A percentile compares a stretch with the other conserved stretches of the same genome.
Evolutionary conservation across 768 basidiomycete genomes (phyloP).

Genomic region (Suillus fuscotomentosus): DNA sequence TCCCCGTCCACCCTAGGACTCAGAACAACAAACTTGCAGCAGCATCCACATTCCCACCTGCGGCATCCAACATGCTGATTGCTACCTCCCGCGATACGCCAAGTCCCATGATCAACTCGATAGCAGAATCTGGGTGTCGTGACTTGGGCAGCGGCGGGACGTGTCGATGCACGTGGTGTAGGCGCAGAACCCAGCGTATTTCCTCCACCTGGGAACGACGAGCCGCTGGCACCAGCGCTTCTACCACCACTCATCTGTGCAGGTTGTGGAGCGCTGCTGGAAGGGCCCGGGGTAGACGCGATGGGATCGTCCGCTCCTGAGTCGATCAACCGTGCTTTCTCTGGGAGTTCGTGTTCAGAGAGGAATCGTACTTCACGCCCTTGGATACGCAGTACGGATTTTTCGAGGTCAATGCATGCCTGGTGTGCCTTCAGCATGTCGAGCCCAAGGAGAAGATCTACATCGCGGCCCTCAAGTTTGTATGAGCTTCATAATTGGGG

Average conservation of each 20-base stretch:
- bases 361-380: slow-evolving; percentile 87
- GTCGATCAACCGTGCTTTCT: slow-evolving; percentile 58
- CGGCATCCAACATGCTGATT: slow-evolving; percentile 69
- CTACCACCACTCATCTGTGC: slow-evolving; percentile 16
- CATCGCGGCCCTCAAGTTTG: slow-evolving; percentile 68
- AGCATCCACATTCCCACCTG: slow-evolving; percentile 83
- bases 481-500: background rate
- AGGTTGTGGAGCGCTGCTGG: slow-evolving; percentile 6
- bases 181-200: slow-evolving; percentile 54
- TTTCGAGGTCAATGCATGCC: slow-evolving; percentile 91
- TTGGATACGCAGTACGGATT: slow-evolving; percentile 89
- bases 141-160: slow-evolving; percentile 13
- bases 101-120: slow-evolving; percentile 69
- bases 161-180: slow-evolving; percentile 24
- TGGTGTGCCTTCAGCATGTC: slow-evolving; percentile 99
- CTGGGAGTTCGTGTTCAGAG: slow-evolving; percentile 91
- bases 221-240: slow-evolving; percentile 4
- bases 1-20: background rate
- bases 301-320: slow-evolving; percentile 25
- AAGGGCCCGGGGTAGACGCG: slow-evolving; percentile 18
- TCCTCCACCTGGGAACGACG: slow-evolving; percentile 56
- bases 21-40: slow-evolving; percentile 87
- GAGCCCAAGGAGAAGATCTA: slow-evolving; percentile 96
- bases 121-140: slow-evolving; percentile 55
- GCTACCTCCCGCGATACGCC: slow-evolving; percentile 80